Evolutionary conservation across 495 filamentous ascomycete genomes (phyloP), one percentile per base, ranked within the genome.

Genomic region (Aspergillus mulundensis): DNA sequence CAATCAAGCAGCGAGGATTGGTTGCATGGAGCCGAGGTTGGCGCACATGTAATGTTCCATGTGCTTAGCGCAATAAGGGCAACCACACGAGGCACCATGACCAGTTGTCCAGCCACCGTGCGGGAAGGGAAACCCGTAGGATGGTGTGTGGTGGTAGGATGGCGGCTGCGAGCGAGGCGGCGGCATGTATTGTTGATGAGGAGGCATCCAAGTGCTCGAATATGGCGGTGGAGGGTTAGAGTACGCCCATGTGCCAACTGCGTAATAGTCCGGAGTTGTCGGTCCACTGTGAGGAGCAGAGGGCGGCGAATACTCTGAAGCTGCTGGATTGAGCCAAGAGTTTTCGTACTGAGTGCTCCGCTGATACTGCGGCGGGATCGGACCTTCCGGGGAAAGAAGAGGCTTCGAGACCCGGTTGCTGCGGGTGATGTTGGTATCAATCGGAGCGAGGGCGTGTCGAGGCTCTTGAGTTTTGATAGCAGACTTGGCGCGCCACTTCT

Each of bases 401-500:
- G 76, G 73, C 53, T 76, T 79, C 49, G 71, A 65, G 50, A 77
- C 63, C 21, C 69, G 64, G 7, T 72, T 73, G 45, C 74, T 70
- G 16, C 82, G 75, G 41, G 77, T 63, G 25, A 84, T 65, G 41
- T 86, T 86, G 56, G 88, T 84, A 65, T 91, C 85, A 59, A 93
- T 79, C 18, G 88, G 84, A 16, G 85, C 79, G 57, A 92, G 76
- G 32, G 82, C 74, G 39, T 84, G 80, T 53, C 75, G 75, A 58
- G 82, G 72, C 64, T 71, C 73, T 49, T 82, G 72, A 25, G 75
- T 64, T 57, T 80, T 76, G 57, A 81, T 73, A 52, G 77, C 70
- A 61, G 86, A 83, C 70, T 83, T 82, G 57, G 78, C 75, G 54
- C 85, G 77, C 84, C 88, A 96, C 32, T 82, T 84, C 39, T 88